These are phyloP conservation scores for Amphibolis antarctica DNA, from an alignment of 106 monocot species.

Conservation along the genomic window DNA sequence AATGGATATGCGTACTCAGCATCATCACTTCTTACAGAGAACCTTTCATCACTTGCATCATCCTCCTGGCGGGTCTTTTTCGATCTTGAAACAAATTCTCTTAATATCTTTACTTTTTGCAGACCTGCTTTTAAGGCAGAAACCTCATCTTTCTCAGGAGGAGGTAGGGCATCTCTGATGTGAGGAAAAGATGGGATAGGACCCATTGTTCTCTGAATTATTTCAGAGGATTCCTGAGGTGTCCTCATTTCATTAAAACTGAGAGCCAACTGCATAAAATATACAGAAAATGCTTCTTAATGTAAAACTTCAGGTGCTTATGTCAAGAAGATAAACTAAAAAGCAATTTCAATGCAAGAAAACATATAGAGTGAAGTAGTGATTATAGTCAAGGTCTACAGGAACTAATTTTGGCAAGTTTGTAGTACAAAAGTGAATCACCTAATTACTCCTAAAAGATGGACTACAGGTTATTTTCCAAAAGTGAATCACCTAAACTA, in stretches of 20 bases:
- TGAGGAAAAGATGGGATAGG: constrained; percentile 30
- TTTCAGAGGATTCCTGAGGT: constrained; percentile 37
- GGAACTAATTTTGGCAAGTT: not conserved
- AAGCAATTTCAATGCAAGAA: not conserved
- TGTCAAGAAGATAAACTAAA: not conserved
- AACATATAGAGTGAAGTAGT: not conserved
- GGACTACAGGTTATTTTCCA: too few species aligned
- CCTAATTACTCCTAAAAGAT: not conserved
- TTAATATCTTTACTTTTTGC: constrained; percentile 67
- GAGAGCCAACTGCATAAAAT: constrained; percentile 48
- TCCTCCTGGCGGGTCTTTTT: constrained; percentile 42
- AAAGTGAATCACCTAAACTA: not conserved
- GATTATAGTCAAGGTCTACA: not conserved
- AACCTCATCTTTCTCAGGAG: constrained; percentile 39
- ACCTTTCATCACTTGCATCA: constrained; percentile 54
- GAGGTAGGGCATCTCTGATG: constrained; percentile 8
- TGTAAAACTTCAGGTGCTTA: not conserved
- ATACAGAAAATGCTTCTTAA: not conserved
- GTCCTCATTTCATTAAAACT: constrained; percentile 49
- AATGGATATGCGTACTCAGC: constrained; percentile 18
- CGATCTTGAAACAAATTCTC: constrained; percentile 48
- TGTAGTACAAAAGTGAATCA: too few species aligned
- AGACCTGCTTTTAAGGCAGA: constrained; percentile 74
- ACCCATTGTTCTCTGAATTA: constrained; percentile 22
- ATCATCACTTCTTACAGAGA: constrained; percentile 45